A percentile compares a stretch with the other conserved stretches of the same genome.
Conservation (phyloP, 805 yeast genomes). For the Candida hungchunana region DNA sequence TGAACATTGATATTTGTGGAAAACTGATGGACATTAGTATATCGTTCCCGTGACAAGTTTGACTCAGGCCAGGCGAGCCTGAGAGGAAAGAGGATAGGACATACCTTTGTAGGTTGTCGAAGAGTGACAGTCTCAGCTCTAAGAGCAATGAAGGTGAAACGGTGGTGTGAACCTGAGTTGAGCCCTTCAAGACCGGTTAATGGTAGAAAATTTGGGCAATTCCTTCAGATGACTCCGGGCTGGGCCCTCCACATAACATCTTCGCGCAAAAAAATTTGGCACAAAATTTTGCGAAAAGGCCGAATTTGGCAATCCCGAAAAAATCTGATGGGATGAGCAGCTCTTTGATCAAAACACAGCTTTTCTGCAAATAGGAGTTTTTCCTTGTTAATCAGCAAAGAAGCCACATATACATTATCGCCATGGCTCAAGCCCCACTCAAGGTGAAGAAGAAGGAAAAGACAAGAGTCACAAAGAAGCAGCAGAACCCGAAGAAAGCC, state of each 20-base stretch:
- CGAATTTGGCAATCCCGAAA: conserved; percentile 5
- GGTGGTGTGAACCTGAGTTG: no score
- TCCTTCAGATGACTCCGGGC: conserved; percentile 12
- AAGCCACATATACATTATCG: conserved; percentile 1
- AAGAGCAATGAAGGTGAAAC: no score
- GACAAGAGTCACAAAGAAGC: conserved; percentile 51
- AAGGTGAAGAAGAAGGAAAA: conserved; percentile 42
- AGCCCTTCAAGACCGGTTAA: neutral
- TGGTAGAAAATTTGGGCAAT: conserved; percentile 4
- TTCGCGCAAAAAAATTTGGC: conserved; percentile 1
- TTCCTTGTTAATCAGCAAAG: no score
- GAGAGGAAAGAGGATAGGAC: no score
- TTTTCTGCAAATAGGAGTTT: no score
- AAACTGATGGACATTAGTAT: neutral
- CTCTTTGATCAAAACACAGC: no score
- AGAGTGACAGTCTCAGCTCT: conserved; percentile 14
- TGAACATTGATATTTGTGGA: conserved; percentile 37
- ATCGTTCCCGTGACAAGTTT: neutral
- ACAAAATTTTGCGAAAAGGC: conserved; percentile 1
- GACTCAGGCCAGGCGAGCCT: conserved; percentile 1
- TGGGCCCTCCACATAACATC: neutral
- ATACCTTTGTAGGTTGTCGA: no score
- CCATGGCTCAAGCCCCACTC: conserved; percentile 74
- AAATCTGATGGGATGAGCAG: conserved; percentile 4
- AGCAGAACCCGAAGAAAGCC: conserved; percentile 58